Evolutionary conservation across 495 filamentous ascomycete genomes (phyloP).

Genomic region (Hyphodiscus hymeniophilus): DNA sequence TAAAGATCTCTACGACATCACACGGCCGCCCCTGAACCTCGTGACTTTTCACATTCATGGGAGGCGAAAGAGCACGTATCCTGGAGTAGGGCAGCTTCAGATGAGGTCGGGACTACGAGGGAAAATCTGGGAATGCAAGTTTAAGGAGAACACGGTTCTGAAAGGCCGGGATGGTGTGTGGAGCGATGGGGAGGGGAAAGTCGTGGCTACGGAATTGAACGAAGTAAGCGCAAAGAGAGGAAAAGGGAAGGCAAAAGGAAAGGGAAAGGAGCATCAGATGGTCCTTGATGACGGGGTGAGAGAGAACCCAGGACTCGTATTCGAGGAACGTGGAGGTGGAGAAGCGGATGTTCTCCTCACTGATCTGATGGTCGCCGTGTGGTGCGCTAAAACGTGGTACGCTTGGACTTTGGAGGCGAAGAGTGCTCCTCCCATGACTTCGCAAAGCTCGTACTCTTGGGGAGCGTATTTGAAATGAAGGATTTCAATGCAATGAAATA

Average conservation of each 20-base stretch:
- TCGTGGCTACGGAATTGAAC: constrained; percentile 6
- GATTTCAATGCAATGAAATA: too few species aligned
- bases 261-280: constrained; percentile 3
- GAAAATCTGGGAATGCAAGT: constrained; percentile 10
- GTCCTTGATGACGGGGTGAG: not conserved
- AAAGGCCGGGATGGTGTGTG: not conserved
- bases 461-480: too few species aligned
- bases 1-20: constrained; percentile 10
- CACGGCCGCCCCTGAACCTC: not conserved
- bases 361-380: constrained; percentile 13
- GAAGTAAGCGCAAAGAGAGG: constrained; percentile 1
- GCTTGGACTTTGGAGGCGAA: constrained; percentile 2
- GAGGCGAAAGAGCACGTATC: constrained; percentile 8
- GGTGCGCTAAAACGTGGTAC: constrained; percentile 10
- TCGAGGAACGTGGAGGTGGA: constrained; percentile 1
- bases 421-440: too few species aligned
- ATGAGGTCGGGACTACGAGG: constrained; percentile 2
- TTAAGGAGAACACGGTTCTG: constrained; percentile 10
- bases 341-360: constrained; percentile 1
- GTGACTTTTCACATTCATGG: constrained; percentile 1
- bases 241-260: constrained; percentile 7
- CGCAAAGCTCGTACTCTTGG: too few species aligned
- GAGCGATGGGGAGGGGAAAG: constrained; percentile 5
- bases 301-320: constrained; percentile 4
- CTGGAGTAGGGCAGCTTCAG: constrained; percentile 1